A percentile compares a stretch with the other conserved stretches of the same genome.
phyloP scores from a whole-genome alignment of 2,329 filamentous ascomycete species.

The Aureobasidium melanogenum region DNA sequence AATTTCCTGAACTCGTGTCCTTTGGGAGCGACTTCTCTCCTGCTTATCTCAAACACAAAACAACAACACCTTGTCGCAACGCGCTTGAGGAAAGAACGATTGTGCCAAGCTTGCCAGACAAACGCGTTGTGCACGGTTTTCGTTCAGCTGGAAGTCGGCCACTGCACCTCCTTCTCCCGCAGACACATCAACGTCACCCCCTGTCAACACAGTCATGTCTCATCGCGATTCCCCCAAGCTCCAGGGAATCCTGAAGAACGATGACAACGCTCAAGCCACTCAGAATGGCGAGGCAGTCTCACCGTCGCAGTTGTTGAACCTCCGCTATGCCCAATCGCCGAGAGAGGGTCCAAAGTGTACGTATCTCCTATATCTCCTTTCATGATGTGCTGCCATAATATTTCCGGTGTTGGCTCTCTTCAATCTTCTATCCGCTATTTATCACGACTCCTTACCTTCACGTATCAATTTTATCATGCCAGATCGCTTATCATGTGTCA shows the following conservation, averaged over 20 bases:
- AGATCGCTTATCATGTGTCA: slow-evolving; percentile 18
- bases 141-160: background rate
- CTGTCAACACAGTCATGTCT: background rate
- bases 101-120: background rate
- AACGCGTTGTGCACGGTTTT: slow-evolving; percentile 1
- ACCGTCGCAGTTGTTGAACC: slow-evolving; percentile 1
- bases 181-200: background rate
- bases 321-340: background rate
- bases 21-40: background rate
- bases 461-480: background rate
- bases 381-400: background rate
- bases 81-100: background rate
- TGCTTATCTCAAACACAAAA: background rate
- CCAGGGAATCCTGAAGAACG: slow-evolving; percentile 11
- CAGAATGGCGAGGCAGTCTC: background rate
- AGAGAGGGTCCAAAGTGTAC: slow-evolving; percentile 5
- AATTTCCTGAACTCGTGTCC: slow-evolving; percentile 3
- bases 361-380: background rate
- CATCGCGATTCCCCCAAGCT: slow-evolving; percentile 12
- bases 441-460: background rate
- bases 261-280: background rate
- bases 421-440: background rate
- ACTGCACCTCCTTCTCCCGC: background rate
- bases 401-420: background rate
- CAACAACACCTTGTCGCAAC: background rate